phyloP scores from a whole-genome alignment of 148 eudicot species.

The Camellia lanceoleosa region DNA sequence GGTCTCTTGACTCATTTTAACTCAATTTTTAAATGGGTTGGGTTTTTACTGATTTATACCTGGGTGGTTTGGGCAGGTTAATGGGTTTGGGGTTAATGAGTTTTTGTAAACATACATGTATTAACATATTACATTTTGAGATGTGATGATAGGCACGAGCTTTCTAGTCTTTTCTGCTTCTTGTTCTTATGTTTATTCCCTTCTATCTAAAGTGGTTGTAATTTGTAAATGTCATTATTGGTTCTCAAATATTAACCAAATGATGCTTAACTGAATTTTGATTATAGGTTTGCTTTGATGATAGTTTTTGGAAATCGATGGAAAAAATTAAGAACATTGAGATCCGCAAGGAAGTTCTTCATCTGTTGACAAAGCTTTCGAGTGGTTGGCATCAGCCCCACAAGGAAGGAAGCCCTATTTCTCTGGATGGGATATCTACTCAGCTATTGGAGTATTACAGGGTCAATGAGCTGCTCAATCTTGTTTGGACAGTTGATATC shows the following conservation, averaged over 20 bases:
- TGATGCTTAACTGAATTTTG: neutral
- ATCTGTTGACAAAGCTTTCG: slow-evolving; percentile 35
- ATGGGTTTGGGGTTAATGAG: no score
- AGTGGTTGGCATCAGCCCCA: slow-evolving; percentile 32
- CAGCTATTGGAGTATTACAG: slow-evolving; percentile 22
- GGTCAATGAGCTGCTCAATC: slow-evolving; percentile 22
- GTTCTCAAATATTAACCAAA: neutral
- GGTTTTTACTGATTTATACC: no score
- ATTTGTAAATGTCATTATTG: neutral
- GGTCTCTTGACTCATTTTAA: no score
- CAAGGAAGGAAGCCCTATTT: neutral
- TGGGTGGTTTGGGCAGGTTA: no score
- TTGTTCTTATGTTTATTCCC: neutral
- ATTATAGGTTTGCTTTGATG: slow-evolving; percentile 30
- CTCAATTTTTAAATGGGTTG: no score
- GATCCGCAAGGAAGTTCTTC: slow-evolving; percentile 20
- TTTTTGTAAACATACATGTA: no score
- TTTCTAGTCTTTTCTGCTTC: neutral
- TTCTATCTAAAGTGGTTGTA: neutral
- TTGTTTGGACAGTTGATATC: slow-evolving; percentile 32
- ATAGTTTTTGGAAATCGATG: slow-evolving; percentile 27
- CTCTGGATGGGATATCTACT: neutral
- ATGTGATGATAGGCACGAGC: neutral
- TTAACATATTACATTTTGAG: no score
- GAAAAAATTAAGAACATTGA: slow-evolving; percentile 9